These are phyloP conservation scores for Clarireedia hainanense DNA, from an alignment of 2,329 filamentous ascomycete species.

Conservation along the genomic window DNA sequence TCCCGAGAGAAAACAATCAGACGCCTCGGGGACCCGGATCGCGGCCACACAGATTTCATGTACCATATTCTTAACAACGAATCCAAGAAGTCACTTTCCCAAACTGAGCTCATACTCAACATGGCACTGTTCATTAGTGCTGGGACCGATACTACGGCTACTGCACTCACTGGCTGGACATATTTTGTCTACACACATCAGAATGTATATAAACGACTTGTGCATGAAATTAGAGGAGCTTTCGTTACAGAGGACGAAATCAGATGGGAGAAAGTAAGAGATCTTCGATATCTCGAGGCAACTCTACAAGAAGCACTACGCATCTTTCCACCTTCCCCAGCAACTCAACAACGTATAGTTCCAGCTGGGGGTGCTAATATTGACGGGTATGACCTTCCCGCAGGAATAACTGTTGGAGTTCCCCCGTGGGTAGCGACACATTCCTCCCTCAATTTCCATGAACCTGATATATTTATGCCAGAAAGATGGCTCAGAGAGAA, in stretches of 20 bases:
- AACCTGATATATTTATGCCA: slow-evolving; percentile 9
- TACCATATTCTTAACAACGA: slow-evolving; percentile 22
- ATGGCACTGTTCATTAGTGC: slow-evolving; percentile 9
- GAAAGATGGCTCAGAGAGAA: slow-evolving; percentile 28
- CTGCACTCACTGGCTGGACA: slow-evolving; percentile 12
- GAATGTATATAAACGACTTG: slow-evolving; percentile 26
- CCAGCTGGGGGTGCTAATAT: slow-evolving; percentile 12
- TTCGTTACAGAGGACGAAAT: slow-evolving; percentile 35
- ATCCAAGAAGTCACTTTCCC: slow-evolving; percentile 13
- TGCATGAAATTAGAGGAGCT: slow-evolving; percentile 32
- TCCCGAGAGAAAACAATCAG: slow-evolving; percentile 1
- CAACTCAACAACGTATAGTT: slow-evolving; percentile 23
- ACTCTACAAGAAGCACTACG: slow-evolving; percentile 3
- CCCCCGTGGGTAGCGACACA: not conserved
- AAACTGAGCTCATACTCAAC: slow-evolving; percentile 9
- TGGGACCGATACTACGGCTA: slow-evolving; percentile 13
- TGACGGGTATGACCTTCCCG: slow-evolving; percentile 2
- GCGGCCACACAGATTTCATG: slow-evolving; percentile 29
- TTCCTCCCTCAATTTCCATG: slow-evolving; percentile 3
- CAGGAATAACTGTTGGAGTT: slow-evolving; percentile 17
- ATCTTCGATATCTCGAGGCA: slow-evolving; percentile 1
- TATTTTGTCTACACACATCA: slow-evolving; percentile 28
- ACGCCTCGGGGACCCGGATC: slow-evolving; percentile 9
- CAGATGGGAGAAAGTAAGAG: slow-evolving; percentile 18
- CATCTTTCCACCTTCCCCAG: slow-evolving; percentile 13